These are phyloP conservation scores for Ophiocordyceps australis DNA, from an alignment of 2,329 filamentous ascomycete species.

Conservation along the genomic window DNA sequence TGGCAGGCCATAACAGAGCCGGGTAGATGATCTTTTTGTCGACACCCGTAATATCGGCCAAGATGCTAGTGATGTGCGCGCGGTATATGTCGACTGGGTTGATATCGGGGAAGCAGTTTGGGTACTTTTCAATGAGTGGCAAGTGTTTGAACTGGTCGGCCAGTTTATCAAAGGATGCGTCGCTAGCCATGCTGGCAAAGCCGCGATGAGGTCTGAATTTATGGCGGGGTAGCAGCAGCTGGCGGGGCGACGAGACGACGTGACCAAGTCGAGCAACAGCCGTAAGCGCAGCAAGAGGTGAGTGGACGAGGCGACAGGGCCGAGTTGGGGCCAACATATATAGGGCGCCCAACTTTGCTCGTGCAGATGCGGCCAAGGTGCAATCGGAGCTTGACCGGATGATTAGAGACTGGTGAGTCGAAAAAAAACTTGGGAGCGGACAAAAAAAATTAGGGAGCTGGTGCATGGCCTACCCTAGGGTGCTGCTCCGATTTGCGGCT, in stretches of 20 bases:
- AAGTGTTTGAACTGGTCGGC: slow-evolving; percentile 2
- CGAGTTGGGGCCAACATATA: no score
- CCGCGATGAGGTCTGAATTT: neutral
- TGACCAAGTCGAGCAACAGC: neutral
- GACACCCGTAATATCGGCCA: slow-evolving; percentile 3
- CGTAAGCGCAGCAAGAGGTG: no score
- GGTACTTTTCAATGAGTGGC: slow-evolving; percentile 2
- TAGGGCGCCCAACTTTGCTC: no score
- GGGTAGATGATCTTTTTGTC: slow-evolving; percentile 3
- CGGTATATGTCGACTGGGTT: slow-evolving; percentile 3
- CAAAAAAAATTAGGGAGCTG: no score
- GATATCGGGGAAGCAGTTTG: slow-evolving; percentile 3
- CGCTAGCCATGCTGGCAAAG: slow-evolving; percentile 2
- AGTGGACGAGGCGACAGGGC: no score
- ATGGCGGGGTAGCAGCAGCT: neutral
- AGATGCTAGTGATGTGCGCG: slow-evolving; percentile 3
- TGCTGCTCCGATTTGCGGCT: no score
- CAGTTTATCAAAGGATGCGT: slow-evolving; percentile 2
- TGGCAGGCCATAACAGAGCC: slow-evolving; percentile 3
- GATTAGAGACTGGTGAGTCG: no score
- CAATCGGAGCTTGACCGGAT: no score
- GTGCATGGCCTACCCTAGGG: no score
- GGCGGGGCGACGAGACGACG: slow-evolving; percentile 1
- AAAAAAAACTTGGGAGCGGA: no score
- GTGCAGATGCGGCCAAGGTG: no score